Evolutionary conservation across 257 asterid species (phyloP).

Genomic region (Solanum peruvianum): DNA sequence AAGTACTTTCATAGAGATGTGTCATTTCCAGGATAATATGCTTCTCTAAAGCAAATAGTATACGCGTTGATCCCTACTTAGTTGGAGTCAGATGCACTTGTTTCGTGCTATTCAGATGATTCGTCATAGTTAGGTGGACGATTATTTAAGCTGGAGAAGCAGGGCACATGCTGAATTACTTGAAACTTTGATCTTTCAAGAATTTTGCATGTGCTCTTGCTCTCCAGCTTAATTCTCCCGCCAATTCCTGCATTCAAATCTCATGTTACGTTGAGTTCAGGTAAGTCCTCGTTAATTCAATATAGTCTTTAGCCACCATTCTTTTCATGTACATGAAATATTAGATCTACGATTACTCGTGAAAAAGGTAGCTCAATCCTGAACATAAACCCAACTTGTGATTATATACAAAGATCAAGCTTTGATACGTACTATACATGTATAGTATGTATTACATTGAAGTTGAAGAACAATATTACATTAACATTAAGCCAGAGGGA

Average conservation of each 20-base stretch:
- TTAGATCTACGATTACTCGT: neutral
- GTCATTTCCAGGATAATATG: neutral
- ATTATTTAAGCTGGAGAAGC: conserved; percentile 21
- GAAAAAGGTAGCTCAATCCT: neutral
- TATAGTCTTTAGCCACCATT: neutral
- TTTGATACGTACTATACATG: neutral
- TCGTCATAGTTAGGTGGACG: neutral
- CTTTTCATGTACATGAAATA: neutral
- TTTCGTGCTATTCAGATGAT: neutral
- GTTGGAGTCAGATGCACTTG: neutral
- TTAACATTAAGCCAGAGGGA: neutral
- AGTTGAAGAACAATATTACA: conserved; percentile 2
- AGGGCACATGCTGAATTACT: conserved; percentile 23
- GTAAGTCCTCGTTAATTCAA: neutral
- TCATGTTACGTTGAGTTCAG: neutral
- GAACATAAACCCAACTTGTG: neutral
- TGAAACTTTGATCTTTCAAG: neutral
- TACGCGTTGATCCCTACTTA: neutral
- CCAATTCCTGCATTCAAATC: neutral
- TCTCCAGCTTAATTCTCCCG: conserved; percentile 5
- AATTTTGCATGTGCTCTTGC: conserved; percentile 13
- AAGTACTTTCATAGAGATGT: neutral
- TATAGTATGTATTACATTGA: neutral
- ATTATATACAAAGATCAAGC: neutral
- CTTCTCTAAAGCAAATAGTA: neutral